Evolutionary conservation across 768 basidiomycete genomes (phyloP), one percentile per base, ranked within the genome.

Genomic region (Tricholoma flavovirens): DNA sequence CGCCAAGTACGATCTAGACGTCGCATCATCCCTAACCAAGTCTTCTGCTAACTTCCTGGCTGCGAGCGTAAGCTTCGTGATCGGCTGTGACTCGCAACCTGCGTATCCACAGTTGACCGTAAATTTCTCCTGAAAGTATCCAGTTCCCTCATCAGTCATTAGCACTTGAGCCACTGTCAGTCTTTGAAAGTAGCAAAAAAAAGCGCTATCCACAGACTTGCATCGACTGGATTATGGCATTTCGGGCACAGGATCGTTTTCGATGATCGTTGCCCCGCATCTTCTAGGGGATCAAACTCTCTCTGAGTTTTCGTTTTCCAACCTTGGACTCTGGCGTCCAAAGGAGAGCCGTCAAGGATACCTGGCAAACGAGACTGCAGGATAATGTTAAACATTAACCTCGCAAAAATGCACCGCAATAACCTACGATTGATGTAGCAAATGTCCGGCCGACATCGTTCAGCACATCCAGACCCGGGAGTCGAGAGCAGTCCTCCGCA

Each of bases 81-180:
- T 45, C 12, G 42, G 11, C 4, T 32, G 53, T 26, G 56, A 58
- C 2, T 17, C 21, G 9, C 55, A 48, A 22, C 29, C 10, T 2
- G 40, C 36, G 3, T 26, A n/a, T 5, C 21, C 9, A 57, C 69
- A 64, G 42, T 12, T 58, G 58, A 55, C 14, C 5, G 30, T 15
- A 14, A 62, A 62, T 22, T 51, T 29, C 12, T 49, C 51, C 36
- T 62, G 61, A 3, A 62, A 40, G 21, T 60, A 62, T n/a, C 61
- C 61, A 10, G 51, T 51, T 15, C 61, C 61, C 22, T 45, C 24
- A 4, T 46, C 12, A 26, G 64, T 68, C 49, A 60, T 53, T 14
- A 45, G 76, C 1, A 73, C 82, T 83, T 30, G 2, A 38, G 9
- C 9, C 15, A 19, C 26, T 5, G 12, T 46, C 3, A 30, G 11